Base-by-base conservation (phyloP, 768 basidiomycete species). In the Mycena polygramma region DNA sequence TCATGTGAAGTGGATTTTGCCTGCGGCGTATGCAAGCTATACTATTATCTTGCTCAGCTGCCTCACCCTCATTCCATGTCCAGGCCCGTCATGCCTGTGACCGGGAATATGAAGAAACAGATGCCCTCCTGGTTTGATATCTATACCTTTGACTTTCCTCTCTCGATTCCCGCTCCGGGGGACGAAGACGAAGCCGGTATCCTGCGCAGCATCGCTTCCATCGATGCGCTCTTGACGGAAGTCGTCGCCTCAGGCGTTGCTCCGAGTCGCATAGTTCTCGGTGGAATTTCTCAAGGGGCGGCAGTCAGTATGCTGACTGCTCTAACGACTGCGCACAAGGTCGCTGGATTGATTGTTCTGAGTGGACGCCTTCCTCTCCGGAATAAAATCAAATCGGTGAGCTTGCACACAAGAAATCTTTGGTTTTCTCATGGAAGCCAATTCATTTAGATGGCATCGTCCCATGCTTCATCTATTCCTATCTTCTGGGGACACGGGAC, bases 211-310 rank as follows among this genome's bases (percentile, higher is more conserved):
- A 78, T 82, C 9, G 73, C 74, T 11, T 65, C 79, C 1, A 72
- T 89, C 62, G 80, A 84, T 52, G 66, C 74, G 4, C 72, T 89
- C 49, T 81, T 90, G 66, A 75, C 79, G 5, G 77, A 77, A 17
- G 83, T 88, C 65, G 78, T 85, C 19, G 84, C 84, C 43, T 77
- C 78, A 10, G 83, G 83, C 3, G 81, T 86, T 30, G 79, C 82
- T 37, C 75, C 83, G 36, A 77, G 80, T 54, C 79, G 84, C 63
- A 83, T 88, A 60, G 79, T 87, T 4, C 72, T 89, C 2, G 87
- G 87, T 20, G 88, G 88, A 7, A 85, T 88, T 72, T 82, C 79
- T 46, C 87, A 88, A 70, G 87, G 85, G 24, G 84, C 82, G 63
- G 85, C 83, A 6, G 81, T 89, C 57, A 76, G 83, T 13, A 75